Base-by-base conservation (phyloP, 352 stramenopile species). In the Globisporangium megalacanthum region DNA sequence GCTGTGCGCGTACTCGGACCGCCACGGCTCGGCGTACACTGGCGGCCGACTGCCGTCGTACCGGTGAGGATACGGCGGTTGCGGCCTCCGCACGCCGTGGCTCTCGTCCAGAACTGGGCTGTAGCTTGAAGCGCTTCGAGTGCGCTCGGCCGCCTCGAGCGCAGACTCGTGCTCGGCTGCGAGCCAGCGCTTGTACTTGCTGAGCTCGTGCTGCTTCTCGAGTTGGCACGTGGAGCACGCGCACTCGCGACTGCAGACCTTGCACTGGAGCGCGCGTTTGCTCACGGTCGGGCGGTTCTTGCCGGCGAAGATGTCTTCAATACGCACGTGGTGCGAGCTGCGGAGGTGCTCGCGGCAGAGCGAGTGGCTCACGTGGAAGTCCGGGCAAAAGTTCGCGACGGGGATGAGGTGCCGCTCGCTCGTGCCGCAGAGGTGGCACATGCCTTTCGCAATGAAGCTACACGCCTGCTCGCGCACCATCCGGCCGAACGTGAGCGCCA, bases 321-420 rank as follows among this genome's bases (percentile, higher is more conserved):
- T 75, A 39, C 79, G 75, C 61, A 92, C 78, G 53, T 75, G 68
- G 41, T 89, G 80, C 52, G 85, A 70, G 56, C 75, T 89, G 44
- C 81, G 79, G 44, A 92, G 54, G 56, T 92, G 81, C 51, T 89
- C 79, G 20, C 77, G 75, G 64, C 81, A 92, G 22, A 92, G 64
- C 58, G 81, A 88, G 59, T 92, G 81, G 39, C 64, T 69, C 25
- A 77, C 75, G n/a, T 81, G 62, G 10, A 77, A 83, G 56, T 75
- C 69, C 6, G 81, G 77, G 49, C 81, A 92, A 51, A 92, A 92
- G 52, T 88, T 92, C 54, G 89, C 77, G 3, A 92, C 81, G 3
- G 81, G 75, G 20, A 87, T 70, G 35, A 70, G 73, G 47, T 82
- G 65, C 7, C 64, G 70, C 44, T 83, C 71, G 31, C 52, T 71